phyloP scores from a whole-genome alignment of 2,329 filamentous ascomycete genomes.

The Huntiella omanensis region DNA sequence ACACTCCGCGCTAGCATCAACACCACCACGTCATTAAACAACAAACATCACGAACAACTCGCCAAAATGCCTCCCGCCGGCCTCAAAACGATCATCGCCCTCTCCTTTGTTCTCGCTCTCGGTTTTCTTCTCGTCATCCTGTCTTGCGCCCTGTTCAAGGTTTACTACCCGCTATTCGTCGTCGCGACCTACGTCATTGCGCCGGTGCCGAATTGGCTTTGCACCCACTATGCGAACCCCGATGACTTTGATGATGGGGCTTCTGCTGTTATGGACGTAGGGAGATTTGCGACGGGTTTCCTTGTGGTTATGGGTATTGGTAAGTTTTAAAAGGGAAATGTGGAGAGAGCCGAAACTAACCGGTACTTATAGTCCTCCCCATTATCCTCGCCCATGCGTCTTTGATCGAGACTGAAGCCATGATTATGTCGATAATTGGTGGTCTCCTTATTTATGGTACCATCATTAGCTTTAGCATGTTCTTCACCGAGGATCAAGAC shows the following conservation, averaged over 20 bases:
- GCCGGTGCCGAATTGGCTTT: constrained; percentile 93
- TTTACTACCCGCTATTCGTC: constrained; percentile 87
- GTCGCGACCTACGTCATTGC: constrained; percentile 90
- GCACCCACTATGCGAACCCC: constrained; percentile 66
- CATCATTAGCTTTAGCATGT: constrained; percentile 95
- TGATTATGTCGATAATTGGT: constrained; percentile 87
- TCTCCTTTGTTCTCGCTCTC: constrained; percentile 96
- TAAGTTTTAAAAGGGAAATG: constrained; percentile 28
- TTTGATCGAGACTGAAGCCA: constrained; percentile 65
- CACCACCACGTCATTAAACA: not conserved
- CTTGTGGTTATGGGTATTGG: constrained; percentile 94
- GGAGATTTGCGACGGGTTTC: constrained; percentile 85
- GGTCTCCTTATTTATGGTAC: constrained; percentile 93
- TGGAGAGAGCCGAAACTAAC: not conserved
- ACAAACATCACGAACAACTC: not conserved
- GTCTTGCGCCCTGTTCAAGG: constrained; percentile 83
- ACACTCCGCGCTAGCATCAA: not conserved
- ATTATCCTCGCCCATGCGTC: constrained; percentile 72
- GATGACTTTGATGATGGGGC: constrained; percentile 85
- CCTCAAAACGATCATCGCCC: constrained; percentile 95
- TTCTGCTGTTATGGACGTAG: constrained; percentile 76
- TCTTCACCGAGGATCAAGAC: constrained; percentile 94
- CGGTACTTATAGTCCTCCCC: constrained; percentile 50
- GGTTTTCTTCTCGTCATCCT: constrained; percentile 98
- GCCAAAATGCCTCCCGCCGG: constrained; percentile 49